A percentile compares a stretch with the other conserved stretches of the same genome.
These are phyloP conservation scores for Andrographis paniculata DNA, from an alignment of 305 asterid genomes.

Conservation along the genomic window DNA sequence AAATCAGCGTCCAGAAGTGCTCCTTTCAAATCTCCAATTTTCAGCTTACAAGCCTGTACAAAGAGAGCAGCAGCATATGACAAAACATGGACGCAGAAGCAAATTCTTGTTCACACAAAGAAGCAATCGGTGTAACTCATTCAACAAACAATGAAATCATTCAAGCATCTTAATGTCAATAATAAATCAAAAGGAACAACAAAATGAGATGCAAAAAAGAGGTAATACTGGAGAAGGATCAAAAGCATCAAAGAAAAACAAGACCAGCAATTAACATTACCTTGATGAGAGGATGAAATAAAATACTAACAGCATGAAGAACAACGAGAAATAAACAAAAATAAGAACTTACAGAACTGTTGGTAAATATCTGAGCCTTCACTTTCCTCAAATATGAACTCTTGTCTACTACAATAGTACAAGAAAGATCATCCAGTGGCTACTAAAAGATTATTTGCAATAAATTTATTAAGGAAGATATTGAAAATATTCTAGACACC, in stretches of 20 bases:
- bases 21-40: constrained; percentile 74
- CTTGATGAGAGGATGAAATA: too few relatives aligned
- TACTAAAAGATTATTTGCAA: neutral
- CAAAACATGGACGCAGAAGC: too few relatives aligned
- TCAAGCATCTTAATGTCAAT: too few relatives aligned
- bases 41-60: constrained; percentile 71
- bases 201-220: too few relatives aligned
- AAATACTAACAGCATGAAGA: too few relatives aligned
- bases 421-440: neutral
- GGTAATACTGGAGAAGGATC: too few relatives aligned
- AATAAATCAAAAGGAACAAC: too few relatives aligned
- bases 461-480: neutral
- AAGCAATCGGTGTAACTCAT: too few relatives aligned
- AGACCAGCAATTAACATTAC: too few relatives aligned
- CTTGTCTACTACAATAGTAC: constrained; percentile 34
- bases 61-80: neutral
- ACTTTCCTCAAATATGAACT: constrained; percentile 51
- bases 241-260: too few relatives aligned
- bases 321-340: neutral
- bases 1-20: constrained; percentile 90
- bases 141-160: too few relatives aligned
- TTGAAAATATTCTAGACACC: constrained; percentile 27
- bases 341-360: constrained; percentile 72
- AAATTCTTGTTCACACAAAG: too few relatives aligned
- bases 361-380: constrained; percentile 73